Conservation (phyloP, 257 asterid species). For the Apocynum venetum region DNA sequence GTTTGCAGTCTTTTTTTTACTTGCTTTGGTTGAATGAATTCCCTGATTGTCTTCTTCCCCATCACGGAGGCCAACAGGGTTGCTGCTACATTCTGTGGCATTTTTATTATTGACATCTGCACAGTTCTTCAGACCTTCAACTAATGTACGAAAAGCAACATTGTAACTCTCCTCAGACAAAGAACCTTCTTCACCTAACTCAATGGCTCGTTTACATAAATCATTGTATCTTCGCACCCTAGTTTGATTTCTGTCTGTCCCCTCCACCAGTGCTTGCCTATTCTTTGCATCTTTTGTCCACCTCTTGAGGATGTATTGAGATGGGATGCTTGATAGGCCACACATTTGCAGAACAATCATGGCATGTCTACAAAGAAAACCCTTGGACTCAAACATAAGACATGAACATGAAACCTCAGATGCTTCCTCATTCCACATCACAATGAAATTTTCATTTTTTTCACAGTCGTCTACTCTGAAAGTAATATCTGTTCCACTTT, state of each 20-base stretch:
- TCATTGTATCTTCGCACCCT: conserved; percentile 91
- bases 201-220: conserved; percentile 82
- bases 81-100: conserved; percentile 49
- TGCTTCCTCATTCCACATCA: conserved; percentile 65
- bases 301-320: conserved; percentile 75
- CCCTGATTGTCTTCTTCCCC: conserved; percentile 60
- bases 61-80: conserved; percentile 48
- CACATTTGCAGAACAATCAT: conserved; percentile 94
- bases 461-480: conserved; percentile 90
- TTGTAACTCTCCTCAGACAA: conserved; percentile 63
- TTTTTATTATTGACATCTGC: conserved; percentile 70
- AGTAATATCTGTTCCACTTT: conserved; percentile 42
- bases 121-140: conserved; percentile 77
- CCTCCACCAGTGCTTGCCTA: conserved; percentile 43
- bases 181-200: conserved; percentile 87
- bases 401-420: conserved; percentile 90
- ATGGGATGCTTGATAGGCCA: conserved; percentile 86
- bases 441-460: conserved; percentile 68
- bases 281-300: conserved; percentile 94
- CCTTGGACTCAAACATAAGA: conserved; percentile 83
- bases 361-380: conserved; percentile 91
- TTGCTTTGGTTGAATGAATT: conserved; percentile 42
- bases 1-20: conserved; percentile 56
- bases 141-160: conserved; percentile 73
- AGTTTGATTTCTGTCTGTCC: conserved; percentile 56